Base-by-base conservation (phyloP, 2,329 filamentous ascomycete species). In the Amesomyces nigricolor region DNA sequence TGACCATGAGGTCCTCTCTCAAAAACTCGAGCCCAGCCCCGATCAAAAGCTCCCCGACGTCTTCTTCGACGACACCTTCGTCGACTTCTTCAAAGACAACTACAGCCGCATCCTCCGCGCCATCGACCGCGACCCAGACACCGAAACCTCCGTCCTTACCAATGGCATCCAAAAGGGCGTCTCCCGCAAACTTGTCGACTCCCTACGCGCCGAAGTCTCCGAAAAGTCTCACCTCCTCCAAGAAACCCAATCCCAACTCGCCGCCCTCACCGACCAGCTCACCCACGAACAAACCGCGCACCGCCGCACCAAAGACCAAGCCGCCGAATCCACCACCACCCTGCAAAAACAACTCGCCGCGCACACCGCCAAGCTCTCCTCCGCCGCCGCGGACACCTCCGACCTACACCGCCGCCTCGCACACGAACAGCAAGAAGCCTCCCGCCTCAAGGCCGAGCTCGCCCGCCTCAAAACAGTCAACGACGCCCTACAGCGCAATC, bases 1-100 rank as follows among this genome's bases (percentile, higher is more conserved):
- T 38, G 91, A 99, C 67, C 96, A 92, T 63, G 94, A 97, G 65
- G 88, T 96, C 19, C 76, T 88, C 9, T 84, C 88, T 2, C 89
- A 91, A 64, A 88, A 82, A 59, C 72, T 83, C 10, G 49, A 62
- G 7, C 78, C 79, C 60, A 69, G 66, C 60, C 74, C 64, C 47
- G 80, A 71, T 64, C 75, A 53, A 75, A 69, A 81, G 71, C 62
- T 91, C 7, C 88, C 91, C 0, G 86, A 91, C 49, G 88, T 96
- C 0, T 95, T 84, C 67, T 94, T 97, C 61, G 91, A 96, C 63
- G 79, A 82, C 46, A 82, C 82, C 0, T 97, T 96, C 70, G 85
- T 99, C 53, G 89, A 96, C 58, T 96, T 97, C 65, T 82, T 96
- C 65, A 96, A 96, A 66, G 91, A 97, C 66, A 96, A 96, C 67